A percentile compares a stretch with the other conserved stretches of the same genome.
Conservation (phyloP, 768 basidiomycete species). For the Fibroporia radiculosa region DNA sequence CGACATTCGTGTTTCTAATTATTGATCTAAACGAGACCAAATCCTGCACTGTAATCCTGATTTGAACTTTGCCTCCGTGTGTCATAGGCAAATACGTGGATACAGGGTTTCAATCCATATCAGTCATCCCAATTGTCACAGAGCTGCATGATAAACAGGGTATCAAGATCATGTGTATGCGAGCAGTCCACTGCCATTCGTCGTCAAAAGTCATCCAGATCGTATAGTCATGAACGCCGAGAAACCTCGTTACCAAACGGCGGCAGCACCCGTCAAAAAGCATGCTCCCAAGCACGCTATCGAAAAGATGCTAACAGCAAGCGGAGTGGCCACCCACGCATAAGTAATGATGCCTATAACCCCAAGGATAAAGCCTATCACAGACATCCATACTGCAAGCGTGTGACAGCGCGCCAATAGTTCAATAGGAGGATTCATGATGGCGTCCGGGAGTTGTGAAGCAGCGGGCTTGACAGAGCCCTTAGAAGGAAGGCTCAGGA, state of each 20-base stretch:
- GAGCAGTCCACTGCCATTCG: no score
- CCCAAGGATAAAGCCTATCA: conserved; percentile 15
- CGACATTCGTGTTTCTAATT: no score
- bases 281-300: conserved; percentile 18
- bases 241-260: not conserved
- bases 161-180: no score
- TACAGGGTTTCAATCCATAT: no score
- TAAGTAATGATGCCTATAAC: conserved; percentile 15
- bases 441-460: not conserved
- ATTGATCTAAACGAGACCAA: no score
- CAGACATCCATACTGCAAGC: conserved; percentile 13
- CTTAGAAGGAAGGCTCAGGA: not conserved
- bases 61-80: no score
- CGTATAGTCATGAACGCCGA: not conserved
- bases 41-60: no score
- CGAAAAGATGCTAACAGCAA: conserved; percentile 15
- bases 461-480: not conserved
- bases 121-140: no score
- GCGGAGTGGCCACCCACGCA: conserved; percentile 18
- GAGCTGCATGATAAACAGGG: no score
- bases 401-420: conserved; percentile 17
- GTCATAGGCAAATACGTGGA: no score
- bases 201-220: not conserved
- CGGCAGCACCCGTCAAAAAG: not conserved
- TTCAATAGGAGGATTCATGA: conserved; percentile 3